A percentile compares a stretch with the other conserved stretches of the same genome.
phyloP scores from a whole-genome alignment of 352 stramenopile species.

The Pythium monospermum region DNA sequence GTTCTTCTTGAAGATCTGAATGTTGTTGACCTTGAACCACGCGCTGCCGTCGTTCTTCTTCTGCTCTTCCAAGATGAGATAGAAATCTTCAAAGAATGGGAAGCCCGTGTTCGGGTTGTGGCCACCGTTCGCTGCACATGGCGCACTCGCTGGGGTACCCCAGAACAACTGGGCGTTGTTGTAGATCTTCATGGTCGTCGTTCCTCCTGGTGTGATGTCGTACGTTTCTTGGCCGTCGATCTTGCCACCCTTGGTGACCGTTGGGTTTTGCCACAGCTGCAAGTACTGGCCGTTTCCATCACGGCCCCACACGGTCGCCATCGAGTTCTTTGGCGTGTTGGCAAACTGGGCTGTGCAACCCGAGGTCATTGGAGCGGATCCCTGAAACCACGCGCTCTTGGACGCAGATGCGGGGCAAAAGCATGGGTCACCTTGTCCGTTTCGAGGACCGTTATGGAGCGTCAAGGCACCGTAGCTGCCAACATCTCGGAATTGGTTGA shows the following conservation, averaged over 20 bases:
- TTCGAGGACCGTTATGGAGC: slow-evolving; percentile 60
- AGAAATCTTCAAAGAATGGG: slow-evolving; percentile 76
- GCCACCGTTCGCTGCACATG: slow-evolving; percentile 43
- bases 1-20: slow-evolving; percentile 69
- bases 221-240: slow-evolving; percentile 51
- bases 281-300: slow-evolving; percentile 63
- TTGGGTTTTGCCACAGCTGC: slow-evolving; percentile 68
- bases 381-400: slow-evolving; percentile 54
- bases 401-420: slow-evolving; percentile 44
- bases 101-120: slow-evolving; percentile 62
- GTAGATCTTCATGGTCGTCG: slow-evolving; percentile 64
- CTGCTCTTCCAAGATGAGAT: slow-evolving; percentile 70
- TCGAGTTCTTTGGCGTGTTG: slow-evolving; percentile 50
- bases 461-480: slow-evolving; percentile 65
- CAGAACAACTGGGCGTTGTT: slow-evolving; percentile 73
- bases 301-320: slow-evolving; percentile 58
- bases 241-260: slow-evolving; percentile 52
- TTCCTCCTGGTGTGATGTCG: slow-evolving; percentile 44
- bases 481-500: slow-evolving; percentile 28
- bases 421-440: slow-evolving; percentile 36
- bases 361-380: slow-evolving; percentile 54
- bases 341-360: slow-evolving; percentile 66
- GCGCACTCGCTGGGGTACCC: slow-evolving; percentile 34
- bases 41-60: slow-evolving; percentile 62
- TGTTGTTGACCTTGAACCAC: slow-evolving; percentile 70